Evolutionary conservation across 2,329 filamentous ascomycete genomes (phyloP), one percentile per base, ranked within the genome.

Genomic region (Paraphaeosphaeria sporulosa): DNA sequence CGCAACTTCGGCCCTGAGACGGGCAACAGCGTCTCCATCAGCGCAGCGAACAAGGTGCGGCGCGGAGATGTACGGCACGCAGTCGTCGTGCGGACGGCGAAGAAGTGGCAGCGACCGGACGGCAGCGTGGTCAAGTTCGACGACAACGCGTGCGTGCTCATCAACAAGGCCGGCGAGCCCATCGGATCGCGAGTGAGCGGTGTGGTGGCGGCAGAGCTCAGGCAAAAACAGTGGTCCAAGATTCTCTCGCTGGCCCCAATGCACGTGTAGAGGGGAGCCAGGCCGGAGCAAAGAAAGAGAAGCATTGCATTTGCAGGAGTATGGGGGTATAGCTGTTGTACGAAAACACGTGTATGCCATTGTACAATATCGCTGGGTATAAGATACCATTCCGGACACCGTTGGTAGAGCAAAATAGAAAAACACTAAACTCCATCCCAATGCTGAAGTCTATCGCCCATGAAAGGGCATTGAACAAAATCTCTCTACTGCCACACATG

Each of bases 181-280:
- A 92, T 99, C 69, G 95, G 95, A 55, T 93, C 91, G 17, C 90
- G 95, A 77, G 67, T 67, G 64, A 71, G 74, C 87, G 87, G 94
- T 67, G 88, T 98, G 47, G 95, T 99, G 47, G 95, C 93, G 60
- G 86, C 89, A 32, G 95, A 99, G 83, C 81, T 99, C 78, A 89
- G 92, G 77, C 88, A 92, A 76, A 95, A 92, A 85, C 90, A 96
- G 82, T 99, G 95, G 95, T 96, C 93, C 72, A 99, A 98, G 87
- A 98, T 99, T 72, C 81, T 99, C 76, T 96, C 92, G 70, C 87
- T 99, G 85, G 95, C 95, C 57, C 94, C 95, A 49, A 89, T 91
- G 86, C 88, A 92, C 80, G 81, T 91, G 77, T 91, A 86, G 60
- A 52, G 30, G 40, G 19, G 23, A 19, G 32, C n/a, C n/a, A 46